These are phyloP conservation scores for Peniophora sp. DNA, from an alignment of 1,284 basidiomycete genomes.

Conservation along the genomic window DNA sequence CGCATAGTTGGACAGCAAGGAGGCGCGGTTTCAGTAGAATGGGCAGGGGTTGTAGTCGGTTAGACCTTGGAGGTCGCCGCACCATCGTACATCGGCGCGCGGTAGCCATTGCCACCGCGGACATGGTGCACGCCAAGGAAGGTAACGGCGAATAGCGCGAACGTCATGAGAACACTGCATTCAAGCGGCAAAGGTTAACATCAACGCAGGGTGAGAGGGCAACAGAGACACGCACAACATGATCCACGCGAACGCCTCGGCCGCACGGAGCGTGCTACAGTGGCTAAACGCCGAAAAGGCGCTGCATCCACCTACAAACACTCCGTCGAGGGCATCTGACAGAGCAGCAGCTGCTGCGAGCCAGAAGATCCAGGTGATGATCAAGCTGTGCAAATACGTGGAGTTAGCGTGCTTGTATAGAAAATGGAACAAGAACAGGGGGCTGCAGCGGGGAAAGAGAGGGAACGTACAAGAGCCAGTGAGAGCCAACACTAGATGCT, in stretches of 20 bases:
- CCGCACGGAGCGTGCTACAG: slow-evolving; percentile 21
- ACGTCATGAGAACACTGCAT: slow-evolving; percentile 21
- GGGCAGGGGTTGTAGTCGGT: neutral
- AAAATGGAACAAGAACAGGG: neutral
- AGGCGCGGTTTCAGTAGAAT: neutral
- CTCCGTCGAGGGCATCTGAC: slow-evolving; percentile 21
- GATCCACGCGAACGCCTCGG: slow-evolving; percentile 27
- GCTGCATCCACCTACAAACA: slow-evolving; percentile 22
- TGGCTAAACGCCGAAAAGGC: neutral
- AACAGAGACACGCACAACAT: slow-evolving; percentile 17
- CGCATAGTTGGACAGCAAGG: neutral
- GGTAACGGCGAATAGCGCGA: slow-evolving; percentile 20
- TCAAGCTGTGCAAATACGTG: slow-evolving; percentile 30
- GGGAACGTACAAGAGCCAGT: slow-evolving; percentile 51
- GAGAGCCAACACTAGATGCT: slow-evolving; percentile 52
- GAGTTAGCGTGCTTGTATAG: slow-evolving; percentile 1
- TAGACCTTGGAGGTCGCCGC: neutral
- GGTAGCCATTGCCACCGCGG: slow-evolving; percentile 22
- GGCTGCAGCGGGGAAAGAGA: neutral
- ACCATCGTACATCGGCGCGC: slow-evolving; percentile 10
- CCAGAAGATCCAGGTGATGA: slow-evolving; percentile 68
- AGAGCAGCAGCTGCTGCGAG: slow-evolving; percentile 41
- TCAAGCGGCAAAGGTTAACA: neutral
- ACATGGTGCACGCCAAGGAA: slow-evolving; percentile 19
- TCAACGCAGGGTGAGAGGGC: neutral